Conservation (phyloP, 2,329 filamentous ascomycete species). For the Lachnellula occidentalis region DNA sequence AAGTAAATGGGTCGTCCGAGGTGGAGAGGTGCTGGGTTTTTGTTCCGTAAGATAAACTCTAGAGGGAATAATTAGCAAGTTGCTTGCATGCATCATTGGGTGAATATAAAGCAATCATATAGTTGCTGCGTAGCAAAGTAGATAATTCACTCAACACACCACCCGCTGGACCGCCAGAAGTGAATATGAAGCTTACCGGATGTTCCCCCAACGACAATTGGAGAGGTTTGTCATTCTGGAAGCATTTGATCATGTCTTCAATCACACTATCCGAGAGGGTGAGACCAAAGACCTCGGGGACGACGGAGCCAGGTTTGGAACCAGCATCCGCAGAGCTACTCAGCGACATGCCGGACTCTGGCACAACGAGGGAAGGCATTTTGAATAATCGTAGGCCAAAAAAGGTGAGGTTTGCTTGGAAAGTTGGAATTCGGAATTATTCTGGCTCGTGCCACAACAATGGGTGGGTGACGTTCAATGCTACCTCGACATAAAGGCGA, state of each 20-base stretch:
- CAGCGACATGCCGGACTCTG: slow-evolving; percentile 52
- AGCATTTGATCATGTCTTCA: slow-evolving; percentile 56
- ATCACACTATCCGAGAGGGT: slow-evolving; percentile 53
- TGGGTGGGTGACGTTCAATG: slow-evolving; percentile 11
- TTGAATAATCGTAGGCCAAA: slow-evolving; percentile 17
- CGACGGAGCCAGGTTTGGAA: slow-evolving; percentile 41
- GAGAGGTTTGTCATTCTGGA: slow-evolving; percentile 51
- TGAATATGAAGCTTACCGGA: slow-evolving; percentile 47
- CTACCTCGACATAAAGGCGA: slow-evolving; percentile 22
- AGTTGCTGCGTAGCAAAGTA: not conserved
- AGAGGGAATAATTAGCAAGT: slow-evolving; percentile 14
- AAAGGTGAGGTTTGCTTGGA: slow-evolving; percentile 3
- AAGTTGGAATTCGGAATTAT: slow-evolving; percentile 3
- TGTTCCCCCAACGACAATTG: slow-evolving; percentile 51
- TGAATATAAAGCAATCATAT: slow-evolving; percentile 5
- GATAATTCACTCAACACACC: not conserved
- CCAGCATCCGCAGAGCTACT: slow-evolving; percentile 34
- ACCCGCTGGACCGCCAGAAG: slow-evolving; percentile 1
- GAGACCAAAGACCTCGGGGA: slow-evolving; percentile 52
- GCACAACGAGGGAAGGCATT: slow-evolving; percentile 52
- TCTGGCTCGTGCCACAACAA: slow-evolving; percentile 19
- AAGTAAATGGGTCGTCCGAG: slow-evolving; percentile 41
- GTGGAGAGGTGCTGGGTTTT: slow-evolving; percentile 43
- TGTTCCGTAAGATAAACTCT: slow-evolving; percentile 52
- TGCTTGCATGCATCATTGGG: slow-evolving; percentile 1